Base-by-base conservation (phyloP, 225 moss, liverwort and hornwort genomes). In the Sphagnum tenellum region DNA sequence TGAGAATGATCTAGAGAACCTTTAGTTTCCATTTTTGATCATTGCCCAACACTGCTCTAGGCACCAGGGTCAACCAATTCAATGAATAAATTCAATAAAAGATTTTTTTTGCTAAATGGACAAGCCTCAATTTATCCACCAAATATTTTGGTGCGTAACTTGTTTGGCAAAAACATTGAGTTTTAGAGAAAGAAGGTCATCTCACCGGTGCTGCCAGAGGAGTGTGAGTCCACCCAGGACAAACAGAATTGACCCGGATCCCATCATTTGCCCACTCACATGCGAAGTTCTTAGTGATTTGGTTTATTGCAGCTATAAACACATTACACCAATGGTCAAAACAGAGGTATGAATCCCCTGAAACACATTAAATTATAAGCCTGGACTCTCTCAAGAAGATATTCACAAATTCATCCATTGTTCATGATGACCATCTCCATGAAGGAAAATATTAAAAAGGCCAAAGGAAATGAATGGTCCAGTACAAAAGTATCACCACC, bases 261-360 rank as follows among this genome's bases (percentile, higher is more conserved):
- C 91, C 88, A 63, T 89, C 88, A 70, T 82, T 79, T 14, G 88
- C 96, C 92, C 96, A 96, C 77, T 96, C 96, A 66, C 88, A 89
- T 3, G 83, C 86, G 4, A 91, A 71, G 60, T 91, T 89, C 81
- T 79, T 95, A 2, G 88, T 75, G 12, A 95, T 79, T 66, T 91
- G 89, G 70, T 91, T 89, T 77, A 88, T 68, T 3, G 75, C 86
- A 56, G 88, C 96, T 87, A 76, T 72, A 75, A 62, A 57, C 50
- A 9, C 44, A 64, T 61, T 61, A 60, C 51, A 60, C 29, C 46
- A 50, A 4, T 3, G 2, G 8, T 4, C 7, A 63, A 7, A 48
- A 53, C 6, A 11, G 54, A 2, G 12, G 11, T 45, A 7, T 5
- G 8, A 45, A 10, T n/a, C 8, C 9, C 45, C 9, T 29, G 29